phyloP scores from a whole-genome alignment of 192 early-diverging fungal species.

The Geosiphon pyriformis region DNA sequence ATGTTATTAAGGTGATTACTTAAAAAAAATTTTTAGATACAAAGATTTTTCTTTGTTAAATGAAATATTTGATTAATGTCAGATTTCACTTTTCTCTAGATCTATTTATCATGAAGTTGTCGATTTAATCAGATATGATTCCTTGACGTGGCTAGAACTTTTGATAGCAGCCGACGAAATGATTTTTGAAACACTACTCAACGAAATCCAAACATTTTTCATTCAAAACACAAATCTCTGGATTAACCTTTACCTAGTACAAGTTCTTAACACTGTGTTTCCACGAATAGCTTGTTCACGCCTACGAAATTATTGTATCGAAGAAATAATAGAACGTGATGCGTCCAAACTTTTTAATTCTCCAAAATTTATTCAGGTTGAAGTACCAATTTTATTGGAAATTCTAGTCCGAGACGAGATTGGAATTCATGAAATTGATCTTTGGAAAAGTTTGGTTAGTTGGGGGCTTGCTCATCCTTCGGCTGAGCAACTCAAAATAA shows the following conservation, averaged over 20 bases:
- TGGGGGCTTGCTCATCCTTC: neutral
- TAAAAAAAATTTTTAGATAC: neutral
- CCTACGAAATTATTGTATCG: neutral
- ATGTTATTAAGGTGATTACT: neutral
- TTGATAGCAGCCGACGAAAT: neutral
- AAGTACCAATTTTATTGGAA: neutral
- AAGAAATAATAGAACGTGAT: neutral
- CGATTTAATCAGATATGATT: neutral
- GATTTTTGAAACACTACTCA: neutral
- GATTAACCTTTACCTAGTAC: neutral
- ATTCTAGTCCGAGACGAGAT: neutral
- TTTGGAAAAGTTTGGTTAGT: neutral
- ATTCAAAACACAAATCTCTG: neutral
- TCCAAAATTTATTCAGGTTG: neutral
- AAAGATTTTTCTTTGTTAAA: neutral
- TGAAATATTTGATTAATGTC: too few relatives aligned
- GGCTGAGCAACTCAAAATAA: too few relatives aligned
- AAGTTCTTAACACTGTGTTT: neutral
- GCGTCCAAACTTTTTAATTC: neutral
- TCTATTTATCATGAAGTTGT: neutral
- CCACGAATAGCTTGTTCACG: neutral
- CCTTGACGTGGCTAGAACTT: neutral
- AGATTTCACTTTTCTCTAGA: neutral
- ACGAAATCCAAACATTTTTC: neutral
- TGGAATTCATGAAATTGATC: neutral